A percentile compares a stretch with the other conserved stretches of the same genome.
phyloP scores from a whole-genome alignment of 768 basidiomycete species.

The Panaeolus papilionaceus region DNA sequence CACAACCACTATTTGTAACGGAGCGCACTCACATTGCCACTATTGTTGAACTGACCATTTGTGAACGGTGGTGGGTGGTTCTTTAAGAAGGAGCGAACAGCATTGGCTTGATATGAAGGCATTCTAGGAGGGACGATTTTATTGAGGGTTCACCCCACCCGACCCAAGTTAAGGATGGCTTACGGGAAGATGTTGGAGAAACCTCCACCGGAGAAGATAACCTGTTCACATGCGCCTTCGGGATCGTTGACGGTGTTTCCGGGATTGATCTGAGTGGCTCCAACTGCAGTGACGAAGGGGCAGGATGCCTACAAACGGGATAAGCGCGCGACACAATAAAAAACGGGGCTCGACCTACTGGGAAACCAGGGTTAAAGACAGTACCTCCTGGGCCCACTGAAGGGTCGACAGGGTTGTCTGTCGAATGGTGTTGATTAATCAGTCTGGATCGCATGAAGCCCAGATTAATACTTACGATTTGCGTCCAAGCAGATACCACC shows the following conservation, averaged over 20 bases:
- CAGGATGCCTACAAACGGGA: slow-evolving; percentile 41
- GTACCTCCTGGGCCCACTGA: slow-evolving; percentile 17
- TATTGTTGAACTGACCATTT: slow-evolving; percentile 50
- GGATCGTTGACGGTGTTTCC: slow-evolving; percentile 49
- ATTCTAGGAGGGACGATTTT: slow-evolving; percentile 31
- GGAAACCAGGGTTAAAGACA: slow-evolving; percentile 34
- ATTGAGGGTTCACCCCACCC: slow-evolving; percentile 3
- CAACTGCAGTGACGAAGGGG: slow-evolving; percentile 58
- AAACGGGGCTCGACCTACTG: slow-evolving; percentile 22
- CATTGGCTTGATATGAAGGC: slow-evolving; percentile 51
- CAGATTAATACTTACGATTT: slow-evolving; percentile 37
- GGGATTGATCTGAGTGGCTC: slow-evolving; percentile 54
- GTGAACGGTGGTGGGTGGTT: slow-evolving; percentile 44
- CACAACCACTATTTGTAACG: neutral
- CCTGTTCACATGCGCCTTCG: slow-evolving; percentile 52
- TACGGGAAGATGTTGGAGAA: slow-evolving; percentile 52
- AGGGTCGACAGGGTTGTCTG: slow-evolving; percentile 30
- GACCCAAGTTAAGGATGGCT: neutral
- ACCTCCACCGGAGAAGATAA: slow-evolving; percentile 58
- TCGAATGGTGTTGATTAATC: neutral
- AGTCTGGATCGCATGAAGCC: neutral
- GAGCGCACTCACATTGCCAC: slow-evolving; percentile 37
- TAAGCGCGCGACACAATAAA: neutral
- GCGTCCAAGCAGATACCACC: slow-evolving; percentile 46
- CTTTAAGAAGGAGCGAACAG: slow-evolving; percentile 46